These are phyloP conservation scores for Stygiomarasmius scandens DNA, from an alignment of 1,284 basidiomycete genomes.

Conservation along the genomic window DNA sequence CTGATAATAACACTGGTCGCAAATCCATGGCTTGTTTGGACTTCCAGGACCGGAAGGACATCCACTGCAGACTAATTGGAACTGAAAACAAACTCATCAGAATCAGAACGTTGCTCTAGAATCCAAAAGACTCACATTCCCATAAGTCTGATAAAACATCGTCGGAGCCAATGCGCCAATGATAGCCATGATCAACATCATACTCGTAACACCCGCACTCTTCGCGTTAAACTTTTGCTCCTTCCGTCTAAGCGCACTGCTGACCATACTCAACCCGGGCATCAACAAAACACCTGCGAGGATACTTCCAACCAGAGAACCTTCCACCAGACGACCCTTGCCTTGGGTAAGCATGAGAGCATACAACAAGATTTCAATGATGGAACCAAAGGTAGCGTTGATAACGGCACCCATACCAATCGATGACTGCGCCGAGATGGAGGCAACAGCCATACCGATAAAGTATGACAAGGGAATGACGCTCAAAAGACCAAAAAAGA, in stretches of 20 bases:
- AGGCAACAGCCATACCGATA: constrained; percentile 99
- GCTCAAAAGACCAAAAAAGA: constrained; percentile 83
- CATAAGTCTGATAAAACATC: constrained; percentile 98
- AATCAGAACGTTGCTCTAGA: neutral
- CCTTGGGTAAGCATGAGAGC: constrained; percentile 85
- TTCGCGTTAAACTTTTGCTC: constrained; percentile 99
- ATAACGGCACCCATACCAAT: constrained; percentile 99
- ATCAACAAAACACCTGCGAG: constrained; percentile 96
- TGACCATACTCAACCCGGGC: constrained; percentile 97
- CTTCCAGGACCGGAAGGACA: constrained; percentile 64
- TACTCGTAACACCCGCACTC: constrained; percentile 97
- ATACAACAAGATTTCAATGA: constrained; percentile 98
- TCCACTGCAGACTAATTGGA: constrained; percentile 91
- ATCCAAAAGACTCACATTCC: constrained; percentile 70
- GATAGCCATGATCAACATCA: constrained; percentile 99
- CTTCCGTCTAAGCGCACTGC: constrained; percentile 89
- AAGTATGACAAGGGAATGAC: constrained; percentile 99
- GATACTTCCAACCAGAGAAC: constrained; percentile 92
- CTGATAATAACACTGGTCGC: constrained; percentile 92
- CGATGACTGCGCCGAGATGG: constrained; percentile 95
- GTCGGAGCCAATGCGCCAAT: constrained; percentile 96
- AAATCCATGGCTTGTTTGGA: constrained; percentile 72
- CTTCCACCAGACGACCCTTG: constrained; percentile 95
- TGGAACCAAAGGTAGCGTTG: constrained; percentile 98
- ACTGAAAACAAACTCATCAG: constrained; percentile 46